Base-by-base conservation (phyloP, 208 protist species). In the Trypanosoma brucei region DNA sequence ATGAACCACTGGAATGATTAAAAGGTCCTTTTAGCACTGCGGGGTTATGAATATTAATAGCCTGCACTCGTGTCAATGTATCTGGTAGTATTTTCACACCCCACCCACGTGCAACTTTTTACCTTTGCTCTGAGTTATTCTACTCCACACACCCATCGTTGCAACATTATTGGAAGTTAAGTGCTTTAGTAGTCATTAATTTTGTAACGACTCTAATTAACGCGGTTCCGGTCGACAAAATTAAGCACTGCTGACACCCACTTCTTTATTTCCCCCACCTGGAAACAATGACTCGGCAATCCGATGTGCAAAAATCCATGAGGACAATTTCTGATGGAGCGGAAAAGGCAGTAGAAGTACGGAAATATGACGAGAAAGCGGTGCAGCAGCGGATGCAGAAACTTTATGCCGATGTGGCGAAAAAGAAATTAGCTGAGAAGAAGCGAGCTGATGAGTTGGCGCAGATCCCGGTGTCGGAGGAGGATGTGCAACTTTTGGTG, bases 271-370 rank as follows among this genome's bases (percentile, higher is more conserved):
- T 54, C 11, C 30, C 0, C 11, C 6, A 11, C 30, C n/a, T 14
- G 40, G 13, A 5, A 50, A 58, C 8, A 31, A 92, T 89, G 83
- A 81, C 77, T 3, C 77, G 83, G 14, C 78, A 86, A 53, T 72
- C 77, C 2, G 88, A 91, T 81, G 88, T 76, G 54, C 81, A 89
- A 76, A 78, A 80, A 37, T 79, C 75, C 7, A 94, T 94, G 88
- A 83, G 82, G 63, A 74, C 85, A 33, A 59, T 94, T 50, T 66
- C 73, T 50, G 76, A 78, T 51, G 59, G 83, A 55, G 61, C 69
- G 9, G 84, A 94, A 75, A 90, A 85, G 66, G 75, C 77, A 40
- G 76, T 75, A 35, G 79, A 75, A 69, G 66, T 91, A 39, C 83
- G 84, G 71, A 85, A 78, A 52, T 89, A 87, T 53, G 83, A 92